phyloP scores from a whole-genome alignment of 202 grass and related monocot genomes.

The Cymbopogon flexuosus region DNA sequence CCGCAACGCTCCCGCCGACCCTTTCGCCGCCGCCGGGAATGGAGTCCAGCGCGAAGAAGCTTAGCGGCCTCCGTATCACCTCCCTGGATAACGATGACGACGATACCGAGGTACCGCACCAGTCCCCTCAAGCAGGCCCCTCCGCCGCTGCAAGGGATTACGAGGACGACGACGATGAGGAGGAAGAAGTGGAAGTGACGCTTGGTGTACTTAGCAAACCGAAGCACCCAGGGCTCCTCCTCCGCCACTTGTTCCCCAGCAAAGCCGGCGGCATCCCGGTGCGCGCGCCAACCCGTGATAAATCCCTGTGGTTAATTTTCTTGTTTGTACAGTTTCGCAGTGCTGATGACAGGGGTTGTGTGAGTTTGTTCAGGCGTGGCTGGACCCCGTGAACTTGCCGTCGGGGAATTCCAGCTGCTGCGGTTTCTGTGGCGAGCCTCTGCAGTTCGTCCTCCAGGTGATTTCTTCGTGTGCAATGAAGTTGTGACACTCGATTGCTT shows the following conservation, averaged over 20 bases:
- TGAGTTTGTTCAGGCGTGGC: slow-evolving; percentile 54
- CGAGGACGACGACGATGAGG: slow-evolving; percentile 39
- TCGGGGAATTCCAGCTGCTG: slow-evolving; percentile 40
- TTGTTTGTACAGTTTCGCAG: neutral
- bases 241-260: slow-evolving; percentile 67
- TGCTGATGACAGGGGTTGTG: neutral
- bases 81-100: slow-evolving; percentile 47
- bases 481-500: neutral
- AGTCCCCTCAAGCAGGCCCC: neutral
- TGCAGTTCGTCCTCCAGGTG: slow-evolving; percentile 80
- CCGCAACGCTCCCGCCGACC: neutral
- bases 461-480: neutral
- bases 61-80: slow-evolving; percentile 40
- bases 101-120: slow-evolving; percentile 14
- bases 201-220: slow-evolving; percentile 54
- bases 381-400: slow-evolving; percentile 70
- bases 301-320: neutral
- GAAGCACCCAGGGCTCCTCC: slow-evolving; percentile 43
- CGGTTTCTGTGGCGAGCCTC: slow-evolving; percentile 68
- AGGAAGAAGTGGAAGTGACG: slow-evolving; percentile 39
- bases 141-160: neutral
- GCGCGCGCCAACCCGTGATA: neutral
- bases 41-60: slow-evolving; percentile 34
- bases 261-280: slow-evolving; percentile 73
- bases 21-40: slow-evolving; percentile 30